Evolutionary conservation across 768 basidiomycete species (phyloP).

Genomic region (Boletales sp.): DNA sequence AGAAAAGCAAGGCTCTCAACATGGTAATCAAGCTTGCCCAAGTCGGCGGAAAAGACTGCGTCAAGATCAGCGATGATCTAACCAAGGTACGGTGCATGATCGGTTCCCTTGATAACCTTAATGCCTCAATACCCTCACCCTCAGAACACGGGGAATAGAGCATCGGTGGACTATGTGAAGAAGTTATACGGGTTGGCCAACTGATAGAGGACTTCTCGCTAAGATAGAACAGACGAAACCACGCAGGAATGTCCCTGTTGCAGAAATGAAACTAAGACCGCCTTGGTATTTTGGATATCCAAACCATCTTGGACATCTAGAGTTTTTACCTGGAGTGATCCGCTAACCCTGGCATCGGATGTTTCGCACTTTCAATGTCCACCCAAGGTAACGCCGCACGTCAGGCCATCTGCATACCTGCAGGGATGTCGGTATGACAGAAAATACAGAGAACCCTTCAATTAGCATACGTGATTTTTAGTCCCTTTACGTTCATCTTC

Average conservation of each 20-base stretch:
- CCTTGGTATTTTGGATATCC: constrained; percentile 48
- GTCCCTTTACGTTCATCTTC: constrained; percentile 44
- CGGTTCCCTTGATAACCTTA: background rate
- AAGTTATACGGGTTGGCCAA: constrained; percentile 9
- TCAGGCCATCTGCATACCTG: constrained; percentile 50
- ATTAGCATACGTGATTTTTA: constrained; percentile 40
- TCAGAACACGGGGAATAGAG: constrained; percentile 67
- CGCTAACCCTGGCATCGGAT: constrained; percentile 37
- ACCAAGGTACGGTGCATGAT: constrained; percentile 53
- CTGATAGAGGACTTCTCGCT: background rate
- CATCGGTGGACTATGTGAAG: constrained; percentile 60
- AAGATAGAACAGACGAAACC: no score
- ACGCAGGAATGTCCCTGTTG: no score
- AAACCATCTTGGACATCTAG: constrained; percentile 36
- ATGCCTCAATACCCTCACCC: background rate
- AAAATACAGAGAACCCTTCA: background rate
- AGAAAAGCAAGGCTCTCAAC: constrained; percentile 79
- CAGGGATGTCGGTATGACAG: background rate
- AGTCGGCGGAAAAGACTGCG: constrained; percentile 70
- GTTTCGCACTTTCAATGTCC: constrained; percentile 56
- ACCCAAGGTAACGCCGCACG: constrained; percentile 51
- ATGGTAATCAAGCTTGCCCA: constrained; percentile 92
- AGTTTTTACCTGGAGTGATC: constrained; percentile 30
- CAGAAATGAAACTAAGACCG: constrained; percentile 30
- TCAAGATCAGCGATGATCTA: constrained; percentile 93